Evolutionary conservation across 345 rosid species (phyloP), one percentile per base, ranked within the genome.

Genomic region (Salix dunnii): DNA sequence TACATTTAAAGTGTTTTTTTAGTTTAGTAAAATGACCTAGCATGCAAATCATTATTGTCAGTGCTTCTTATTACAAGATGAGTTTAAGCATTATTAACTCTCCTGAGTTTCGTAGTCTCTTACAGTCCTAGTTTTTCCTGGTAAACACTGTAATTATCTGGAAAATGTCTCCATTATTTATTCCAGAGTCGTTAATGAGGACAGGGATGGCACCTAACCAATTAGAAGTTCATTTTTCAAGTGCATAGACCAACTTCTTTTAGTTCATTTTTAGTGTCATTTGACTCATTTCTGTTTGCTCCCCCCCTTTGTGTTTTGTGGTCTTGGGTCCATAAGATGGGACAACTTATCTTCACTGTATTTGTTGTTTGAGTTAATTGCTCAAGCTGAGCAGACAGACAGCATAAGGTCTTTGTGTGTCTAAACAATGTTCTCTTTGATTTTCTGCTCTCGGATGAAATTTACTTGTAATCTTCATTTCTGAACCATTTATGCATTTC

Each of bases 401-500:
- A 66, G 53, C 16, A 31, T 5, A 66, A 42, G 49, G 14, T 69
- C 67, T 30, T 25, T 23, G 31, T 76, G 8, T 40, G 31, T 42
- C 38, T 25, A 23, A 20, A 38, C 18, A 2, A 23, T 63, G 27
- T 2, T 20, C 30, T 27, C 70, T 33, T 23, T 28, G 42, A 25
- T 27, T 25, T 33, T 48, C 7, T 42, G 21, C 25, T 66, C 30
- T 49, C 10, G 40, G 40, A 40, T 53, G 43, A 51, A 23, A 21
- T 46, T 63, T 68, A 11, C 36, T 13, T 68, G 7, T 3, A 38
- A 42, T 63, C 46, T 23, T 49, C 17, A 3, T 36, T 66, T 62
- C 64, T 70, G 48, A 40, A 40, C 20, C 12, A 63, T 74, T 3
- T 40, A n/a, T 53, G 23, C 73, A 70, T 80, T 73, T 43, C 72